Evolutionary conservation across 768 basidiomycete species (phyloP).

Genomic region (Ramaria sp.): DNA sequence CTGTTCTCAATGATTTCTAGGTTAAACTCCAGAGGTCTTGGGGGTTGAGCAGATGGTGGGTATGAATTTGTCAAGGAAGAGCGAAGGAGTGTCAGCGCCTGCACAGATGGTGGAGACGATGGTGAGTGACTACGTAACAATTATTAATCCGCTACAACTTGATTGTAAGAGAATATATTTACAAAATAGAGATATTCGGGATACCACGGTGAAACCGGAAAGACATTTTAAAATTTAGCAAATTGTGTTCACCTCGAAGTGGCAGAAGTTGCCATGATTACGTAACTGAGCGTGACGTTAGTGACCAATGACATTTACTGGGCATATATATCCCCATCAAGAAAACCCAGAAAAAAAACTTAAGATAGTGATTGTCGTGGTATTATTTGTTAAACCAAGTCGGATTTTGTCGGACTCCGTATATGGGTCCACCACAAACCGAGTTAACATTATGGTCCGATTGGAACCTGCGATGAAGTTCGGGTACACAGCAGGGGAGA

Average conservation of each 20-base stretch:
- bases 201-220: conserved; percentile 8
- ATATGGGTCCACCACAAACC: no score
- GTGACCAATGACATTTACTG: no score
- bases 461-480: no score
- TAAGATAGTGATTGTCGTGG: no score
- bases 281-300: not conserved
- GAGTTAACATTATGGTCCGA: no score
- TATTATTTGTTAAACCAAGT: no score
- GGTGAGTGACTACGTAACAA: conserved; percentile 47
- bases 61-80: conserved; percentile 50
- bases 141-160: not conserved
- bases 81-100: conserved; percentile 49
- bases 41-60: conserved; percentile 34
- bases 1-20: conserved; percentile 59
- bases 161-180: not conserved
- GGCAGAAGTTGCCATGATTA: not conserved
- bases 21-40: conserved; percentile 46
- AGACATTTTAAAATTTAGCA: not conserved
- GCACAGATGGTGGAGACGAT: conserved; percentile 49
- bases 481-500: no score
- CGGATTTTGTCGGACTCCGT: no score
- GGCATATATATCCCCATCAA: no score
- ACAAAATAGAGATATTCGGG: conserved; percentile 8
- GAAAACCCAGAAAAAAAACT: no score
- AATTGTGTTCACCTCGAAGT: no score